phyloP scores from a whole-genome alignment of 2,329 filamentous ascomycete species.

The Xylariaceae sp. region DNA sequence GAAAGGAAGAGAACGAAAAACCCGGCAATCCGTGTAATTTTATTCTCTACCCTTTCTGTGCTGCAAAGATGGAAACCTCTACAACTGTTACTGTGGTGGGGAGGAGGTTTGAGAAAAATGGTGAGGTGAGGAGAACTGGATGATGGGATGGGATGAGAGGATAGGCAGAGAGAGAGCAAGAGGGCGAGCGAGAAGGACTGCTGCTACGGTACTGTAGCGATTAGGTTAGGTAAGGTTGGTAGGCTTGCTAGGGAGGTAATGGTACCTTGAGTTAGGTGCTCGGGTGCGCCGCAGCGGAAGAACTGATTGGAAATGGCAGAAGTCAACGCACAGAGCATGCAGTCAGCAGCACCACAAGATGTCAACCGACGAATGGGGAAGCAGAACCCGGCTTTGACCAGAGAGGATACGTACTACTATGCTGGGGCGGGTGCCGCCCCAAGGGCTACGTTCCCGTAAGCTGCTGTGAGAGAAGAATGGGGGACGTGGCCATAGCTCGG shows the following conservation, averaged over 20 bases:
- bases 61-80: conserved; percentile 34
- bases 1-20: conserved; percentile 39
- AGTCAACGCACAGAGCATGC: neutral
- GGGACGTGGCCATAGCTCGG: conserved; percentile 11
- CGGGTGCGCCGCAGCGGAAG: no score
- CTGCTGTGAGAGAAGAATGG: no score
- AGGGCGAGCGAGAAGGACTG: conserved; percentile 11
- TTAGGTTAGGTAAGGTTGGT: conserved; percentile 4
- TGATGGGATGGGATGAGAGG: conserved; percentile 34
- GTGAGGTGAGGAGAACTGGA: conserved; percentile 34
- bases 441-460: no score
- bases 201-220: conserved; percentile 4
- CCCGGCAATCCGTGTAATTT: conserved; percentile 26
- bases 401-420: conserved; percentile 15
- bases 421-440: conserved; percentile 13
- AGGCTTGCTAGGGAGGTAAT: neutral
- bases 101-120: conserved; percentile 34
- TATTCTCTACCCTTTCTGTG: conserved; percentile 35
- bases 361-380: conserved; percentile 18
- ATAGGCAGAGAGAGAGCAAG: conserved; percentile 28
- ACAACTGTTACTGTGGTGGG: conserved; percentile 32
- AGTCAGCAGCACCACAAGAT: conserved; percentile 7
- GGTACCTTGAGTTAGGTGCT: neutral
- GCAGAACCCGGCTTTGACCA: conserved; percentile 17
- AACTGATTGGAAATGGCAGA: no score